Conservation (phyloP, 2,329 filamentous ascomycete species). For the Scedosporium dehoogii region DNA sequence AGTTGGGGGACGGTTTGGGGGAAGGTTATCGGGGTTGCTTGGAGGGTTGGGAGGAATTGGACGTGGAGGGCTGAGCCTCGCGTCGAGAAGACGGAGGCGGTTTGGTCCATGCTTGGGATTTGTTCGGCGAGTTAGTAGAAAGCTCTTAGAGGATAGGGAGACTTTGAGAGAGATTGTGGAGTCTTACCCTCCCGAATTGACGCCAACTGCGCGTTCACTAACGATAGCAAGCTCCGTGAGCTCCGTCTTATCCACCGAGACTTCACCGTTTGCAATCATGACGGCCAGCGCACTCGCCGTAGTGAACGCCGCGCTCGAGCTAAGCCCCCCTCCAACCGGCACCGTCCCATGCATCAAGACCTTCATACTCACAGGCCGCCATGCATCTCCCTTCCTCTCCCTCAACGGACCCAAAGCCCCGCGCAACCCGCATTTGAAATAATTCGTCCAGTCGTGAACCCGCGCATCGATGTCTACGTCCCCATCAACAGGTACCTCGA, state of each 20-base stretch:
- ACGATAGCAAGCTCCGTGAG: conserved; percentile 89
- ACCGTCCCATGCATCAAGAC: conserved; percentile 87
- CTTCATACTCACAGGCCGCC: conserved; percentile 64
- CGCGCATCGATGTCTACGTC: conserved; percentile 74
- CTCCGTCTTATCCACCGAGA: conserved; percentile 77
- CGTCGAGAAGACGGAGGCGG: conserved; percentile 86
- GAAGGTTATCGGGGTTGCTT: conserved; percentile 69
- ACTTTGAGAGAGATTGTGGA: neutral
- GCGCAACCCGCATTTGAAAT: conserved; percentile 86
- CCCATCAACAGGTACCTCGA: conserved; percentile 52
- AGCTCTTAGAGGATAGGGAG: conserved; percentile 5
- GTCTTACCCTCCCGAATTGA: conserved; percentile 83
- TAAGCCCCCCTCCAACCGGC: conserved; percentile 82
- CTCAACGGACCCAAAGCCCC: conserved; percentile 72
- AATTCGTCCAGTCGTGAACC: conserved; percentile 92
- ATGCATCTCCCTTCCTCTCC: conserved; percentile 46
- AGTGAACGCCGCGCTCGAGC: conserved; percentile 88
- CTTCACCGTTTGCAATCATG: conserved; percentile 73
- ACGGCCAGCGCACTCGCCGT: conserved; percentile 83
- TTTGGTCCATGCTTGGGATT: conserved; percentile 76
- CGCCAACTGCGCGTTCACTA: conserved; percentile 85
- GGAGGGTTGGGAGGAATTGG: conserved; percentile 72
- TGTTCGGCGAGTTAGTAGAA: neutral
- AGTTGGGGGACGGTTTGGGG: conserved; percentile 73
- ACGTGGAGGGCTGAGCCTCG: conserved; percentile 82